Conservation (phyloP, 768 basidiomycete species). For the Auricularia sp. region DNA sequence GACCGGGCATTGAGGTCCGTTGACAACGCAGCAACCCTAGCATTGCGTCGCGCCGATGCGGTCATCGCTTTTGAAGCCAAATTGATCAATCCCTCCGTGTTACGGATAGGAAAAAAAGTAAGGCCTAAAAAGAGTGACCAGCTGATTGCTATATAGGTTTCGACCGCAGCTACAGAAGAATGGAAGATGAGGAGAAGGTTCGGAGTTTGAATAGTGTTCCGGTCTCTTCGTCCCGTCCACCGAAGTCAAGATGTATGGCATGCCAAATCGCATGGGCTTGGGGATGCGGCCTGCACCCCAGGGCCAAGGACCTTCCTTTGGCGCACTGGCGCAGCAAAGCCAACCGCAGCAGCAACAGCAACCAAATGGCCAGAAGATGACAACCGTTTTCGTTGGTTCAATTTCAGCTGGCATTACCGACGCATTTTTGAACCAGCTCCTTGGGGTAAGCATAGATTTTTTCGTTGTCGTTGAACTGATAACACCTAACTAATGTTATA, state of each 20-base stretch:
- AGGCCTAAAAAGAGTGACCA: no score
- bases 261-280: constrained; percentile 71
- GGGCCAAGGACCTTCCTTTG: constrained; percentile 51
- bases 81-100: no score
- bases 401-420: constrained; percentile 92
- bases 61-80: no score
- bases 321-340: constrained; percentile 83
- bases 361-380: constrained; percentile 59
- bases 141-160: no score
- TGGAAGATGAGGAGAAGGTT: no score
- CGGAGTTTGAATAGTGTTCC: no score
- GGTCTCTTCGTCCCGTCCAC: no score
- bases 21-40: no score
- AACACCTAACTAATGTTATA: background rate
- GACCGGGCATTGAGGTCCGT: no score
- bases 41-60: no score
- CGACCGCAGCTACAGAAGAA: no score
- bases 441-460: constrained; percentile 43
- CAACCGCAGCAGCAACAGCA: constrained; percentile 50
- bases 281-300: constrained; percentile 72
- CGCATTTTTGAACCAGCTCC: constrained; percentile 63
- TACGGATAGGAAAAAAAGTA: no score
- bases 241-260: constrained; percentile 44
- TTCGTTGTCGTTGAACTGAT: background rate
- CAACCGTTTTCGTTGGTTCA: constrained; percentile 83